Percentiles rank a stretch among this genome's conserved stretches.
Conservation (phyloP, 2,329 filamentous ascomycete species). For the Aspergillus fructus region DNA sequence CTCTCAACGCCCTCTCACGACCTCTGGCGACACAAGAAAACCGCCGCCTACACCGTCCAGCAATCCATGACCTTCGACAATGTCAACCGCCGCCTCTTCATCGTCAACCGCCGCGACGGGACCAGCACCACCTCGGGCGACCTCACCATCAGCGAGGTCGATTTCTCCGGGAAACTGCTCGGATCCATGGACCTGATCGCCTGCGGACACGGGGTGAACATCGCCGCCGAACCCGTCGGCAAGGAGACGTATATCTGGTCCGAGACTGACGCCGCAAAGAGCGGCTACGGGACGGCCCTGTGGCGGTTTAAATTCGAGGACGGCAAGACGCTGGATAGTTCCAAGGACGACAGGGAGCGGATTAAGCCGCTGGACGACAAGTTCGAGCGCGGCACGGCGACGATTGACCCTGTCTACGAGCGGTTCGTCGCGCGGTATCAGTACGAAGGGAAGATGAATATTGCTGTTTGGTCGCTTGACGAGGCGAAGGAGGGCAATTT, state of each 20-base stretch:
- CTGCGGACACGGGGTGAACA: too few relatives aligned
- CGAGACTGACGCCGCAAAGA: too few relatives aligned
- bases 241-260: too few relatives aligned
- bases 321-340: conserved; percentile 12
- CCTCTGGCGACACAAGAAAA: conserved; percentile 10
- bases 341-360: conserved; percentile 3
- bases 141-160: conserved; percentile 23
- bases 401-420: conserved; percentile 20
- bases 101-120: conserved; percentile 19
- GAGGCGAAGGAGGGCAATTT: conserved; percentile 17
- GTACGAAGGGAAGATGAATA: too few relatives aligned
- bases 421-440: too few relatives aligned
- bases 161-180: conserved; percentile 21
- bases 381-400: conserved; percentile 14
- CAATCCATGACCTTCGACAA: conserved; percentile 27
- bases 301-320: conserved; percentile 18
- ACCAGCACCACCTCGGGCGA: conserved; percentile 15
- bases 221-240: too few relatives aligned
- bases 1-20: neutral
- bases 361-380: conserved; percentile 12
- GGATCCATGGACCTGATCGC: conserved; percentile 20
- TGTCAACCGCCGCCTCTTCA: conserved; percentile 22
- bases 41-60: conserved; percentile 19
- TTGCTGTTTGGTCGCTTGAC: too few relatives aligned
- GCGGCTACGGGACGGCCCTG: too few relatives aligned